Evolutionary conservation across 352 stramenopile species (phyloP).

Genomic region (Plasmopara viticola): DNA sequence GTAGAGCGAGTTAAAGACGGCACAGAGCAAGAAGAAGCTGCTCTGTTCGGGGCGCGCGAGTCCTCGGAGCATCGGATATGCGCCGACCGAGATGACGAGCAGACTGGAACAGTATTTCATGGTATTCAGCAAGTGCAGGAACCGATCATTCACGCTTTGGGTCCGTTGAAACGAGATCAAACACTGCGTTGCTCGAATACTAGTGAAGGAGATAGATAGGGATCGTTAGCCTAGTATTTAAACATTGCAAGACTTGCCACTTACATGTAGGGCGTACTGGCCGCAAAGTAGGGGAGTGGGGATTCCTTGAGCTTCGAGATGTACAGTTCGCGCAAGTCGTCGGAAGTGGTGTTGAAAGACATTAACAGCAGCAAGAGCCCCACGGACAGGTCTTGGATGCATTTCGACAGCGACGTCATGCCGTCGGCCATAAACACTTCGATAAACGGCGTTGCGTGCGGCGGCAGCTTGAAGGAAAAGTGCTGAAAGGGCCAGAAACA

Average conservation of each 20-base stretch:
- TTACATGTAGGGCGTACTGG: conserved; percentile 70
- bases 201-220: conserved; percentile 7
- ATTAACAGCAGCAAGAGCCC: conserved; percentile 56
- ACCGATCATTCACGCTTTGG: conserved; percentile 57
- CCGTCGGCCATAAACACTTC: conserved; percentile 79
- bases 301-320: conserved; percentile 69
- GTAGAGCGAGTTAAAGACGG: conserved; percentile 92
- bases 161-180: conserved; percentile 79
- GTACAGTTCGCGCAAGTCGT: conserved; percentile 46
- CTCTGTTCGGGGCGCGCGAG: conserved; percentile 40
- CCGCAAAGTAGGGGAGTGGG: conserved; percentile 61
- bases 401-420: conserved; percentile 81
- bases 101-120: conserved; percentile 83
- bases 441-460: conserved; percentile 57
- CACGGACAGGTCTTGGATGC: conserved; percentile 63
- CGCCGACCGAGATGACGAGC: conserved; percentile 69
- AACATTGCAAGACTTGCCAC: conserved; percentile 2
- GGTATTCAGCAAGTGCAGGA: conserved; percentile 78
- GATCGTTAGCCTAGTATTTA: neutral
- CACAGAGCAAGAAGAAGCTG: conserved; percentile 70
- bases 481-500: conserved; percentile 69
- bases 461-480: conserved; percentile 43
- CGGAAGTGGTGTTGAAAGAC: conserved; percentile 41
- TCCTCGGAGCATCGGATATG: conserved; percentile 66
- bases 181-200: conserved; percentile 73